Evolutionary conservation across 768 basidiomycete species (phyloP).

Genomic region (Pulveroboletus sp.): DNA sequence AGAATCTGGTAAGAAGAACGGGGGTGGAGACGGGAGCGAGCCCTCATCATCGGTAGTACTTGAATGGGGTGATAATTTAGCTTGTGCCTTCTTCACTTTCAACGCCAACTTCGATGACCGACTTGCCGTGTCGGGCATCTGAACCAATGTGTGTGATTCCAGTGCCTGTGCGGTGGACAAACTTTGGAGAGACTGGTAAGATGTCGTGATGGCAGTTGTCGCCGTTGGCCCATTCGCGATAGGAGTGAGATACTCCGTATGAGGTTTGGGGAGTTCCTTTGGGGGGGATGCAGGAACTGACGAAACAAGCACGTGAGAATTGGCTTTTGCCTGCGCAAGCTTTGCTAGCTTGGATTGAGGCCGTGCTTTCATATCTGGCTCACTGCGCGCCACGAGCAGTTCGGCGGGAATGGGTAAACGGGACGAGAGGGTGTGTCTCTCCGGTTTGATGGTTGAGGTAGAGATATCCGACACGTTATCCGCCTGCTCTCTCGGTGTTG

Average conservation of each 20-base stretch:
- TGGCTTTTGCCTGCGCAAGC: slow-evolving; percentile 61
- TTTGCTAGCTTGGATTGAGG: slow-evolving; percentile 72
- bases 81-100: slow-evolving; percentile 63
- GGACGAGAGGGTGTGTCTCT: slow-evolving; percentile 18
- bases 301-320: slow-evolving; percentile 18
- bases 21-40: slow-evolving; percentile 37
- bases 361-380: slow-evolving; percentile 29
- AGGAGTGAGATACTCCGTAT: slow-evolving; percentile 71
- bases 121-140: slow-evolving; percentile 31
- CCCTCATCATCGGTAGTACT: slow-evolving; percentile 40
- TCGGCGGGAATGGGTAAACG: slow-evolving; percentile 20
- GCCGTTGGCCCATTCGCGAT: slow-evolving; percentile 82
- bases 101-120: slow-evolving; percentile 74
- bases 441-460: slow-evolving; percentile 22
- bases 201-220: slow-evolving; percentile 82
- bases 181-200: slow-evolving; percentile 69
- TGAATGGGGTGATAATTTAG: slow-evolving; percentile 36
- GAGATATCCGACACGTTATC: slow-evolving; percentile 18
- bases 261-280: slow-evolving; percentile 42
- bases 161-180: slow-evolving; percentile 40
- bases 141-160: slow-evolving; percentile 21
- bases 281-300: slow-evolving; percentile 30
- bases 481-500: slow-evolving; percentile 3
- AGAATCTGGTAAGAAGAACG: slow-evolving; percentile 57
- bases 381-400: slow-evolving; percentile 8